A percentile compares a stretch with the other conserved stretches of the same genome.
Conservation (phyloP, 1,284 basidiomycete species). For the Rhizoctonia solani region DNA sequence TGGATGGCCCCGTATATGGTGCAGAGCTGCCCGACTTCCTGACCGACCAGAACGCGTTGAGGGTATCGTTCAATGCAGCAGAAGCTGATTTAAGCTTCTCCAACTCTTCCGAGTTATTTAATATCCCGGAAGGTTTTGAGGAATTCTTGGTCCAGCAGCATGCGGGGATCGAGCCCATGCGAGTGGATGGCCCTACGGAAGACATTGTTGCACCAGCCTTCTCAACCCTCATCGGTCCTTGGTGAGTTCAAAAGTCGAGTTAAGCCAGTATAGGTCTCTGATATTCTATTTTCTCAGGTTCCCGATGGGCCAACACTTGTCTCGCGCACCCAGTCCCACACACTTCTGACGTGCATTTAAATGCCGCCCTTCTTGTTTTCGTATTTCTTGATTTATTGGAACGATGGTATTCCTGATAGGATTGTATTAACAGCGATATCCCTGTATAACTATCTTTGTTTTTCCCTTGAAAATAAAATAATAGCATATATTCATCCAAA, state of each 20-base stretch:
- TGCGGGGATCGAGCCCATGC: constrained; percentile 14
- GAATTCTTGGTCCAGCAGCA: constrained; percentile 37
- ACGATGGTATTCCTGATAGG: neutral
- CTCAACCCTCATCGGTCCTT: constrained; percentile 38
- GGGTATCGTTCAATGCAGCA: constrained; percentile 39
- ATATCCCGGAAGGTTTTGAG: constrained; percentile 38
- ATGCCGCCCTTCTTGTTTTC: neutral
- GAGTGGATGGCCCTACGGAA: constrained; percentile 17
- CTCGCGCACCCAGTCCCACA: constrained; percentile 36
- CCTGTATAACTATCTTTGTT: constrained; percentile 19
- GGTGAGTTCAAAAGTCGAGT: constrained; percentile 27
- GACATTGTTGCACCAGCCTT: constrained; percentile 34
- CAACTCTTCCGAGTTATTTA: constrained; percentile 38
- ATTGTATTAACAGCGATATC: constrained; percentile 22
- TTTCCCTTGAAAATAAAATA: neutral
- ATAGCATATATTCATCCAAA: no score
- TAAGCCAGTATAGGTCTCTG: neutral
- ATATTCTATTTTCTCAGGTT: constrained; percentile 36
- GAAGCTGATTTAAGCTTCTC: constrained; percentile 40
- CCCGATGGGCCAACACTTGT: constrained; percentile 37
- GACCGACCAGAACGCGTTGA: constrained; percentile 35
- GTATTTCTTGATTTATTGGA: constrained; percentile 26
- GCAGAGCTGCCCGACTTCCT: constrained; percentile 25
- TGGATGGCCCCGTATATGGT: constrained; percentile 37
- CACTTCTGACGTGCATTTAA: constrained; percentile 15